Percentiles rank a stretch among this genome's conserved stretches.
Conservation (phyloP, 148 eudicot genomes). For the Amaranthus cruentus region DNA sequence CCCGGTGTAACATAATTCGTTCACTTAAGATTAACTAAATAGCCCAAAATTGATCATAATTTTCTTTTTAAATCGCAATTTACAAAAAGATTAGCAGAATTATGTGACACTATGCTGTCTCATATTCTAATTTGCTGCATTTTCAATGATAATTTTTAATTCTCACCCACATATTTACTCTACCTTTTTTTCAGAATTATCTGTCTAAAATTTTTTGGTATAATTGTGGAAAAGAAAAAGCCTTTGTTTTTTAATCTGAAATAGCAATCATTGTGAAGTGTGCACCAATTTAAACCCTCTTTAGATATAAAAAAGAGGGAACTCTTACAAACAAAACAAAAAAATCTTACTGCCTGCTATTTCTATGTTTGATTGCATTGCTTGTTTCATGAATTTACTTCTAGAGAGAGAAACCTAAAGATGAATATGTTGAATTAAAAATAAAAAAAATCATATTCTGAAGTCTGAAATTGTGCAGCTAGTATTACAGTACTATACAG, state of each 20-base stretch:
- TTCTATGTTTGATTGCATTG: slow-evolving; percentile 18
- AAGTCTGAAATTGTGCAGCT: slow-evolving; percentile 14
- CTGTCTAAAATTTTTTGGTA: neutral
- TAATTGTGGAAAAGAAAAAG: neutral
- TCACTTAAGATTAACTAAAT: too few species aligned
- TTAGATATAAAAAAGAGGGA: slow-evolving; percentile 6
- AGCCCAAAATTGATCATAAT: too few species aligned
- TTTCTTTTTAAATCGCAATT: too few species aligned
- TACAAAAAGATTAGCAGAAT: too few species aligned
- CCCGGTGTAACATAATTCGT: too few species aligned
- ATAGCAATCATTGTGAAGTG: slow-evolving; percentile 36
- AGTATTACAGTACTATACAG: neutral
- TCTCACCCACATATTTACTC: too few species aligned
- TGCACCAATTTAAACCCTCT: slow-evolving; percentile 13
- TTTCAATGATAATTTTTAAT: too few species aligned
- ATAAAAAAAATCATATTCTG: slow-evolving; percentile 13
- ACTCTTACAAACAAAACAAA: neutral
- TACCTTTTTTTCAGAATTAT: too few species aligned
- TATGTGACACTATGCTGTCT: too few species aligned
- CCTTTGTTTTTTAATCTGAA: slow-evolving; percentile 25
- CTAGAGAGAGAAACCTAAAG: neutral
- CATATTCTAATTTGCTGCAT: too few species aligned
- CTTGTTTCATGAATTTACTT: neutral
- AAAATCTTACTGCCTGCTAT: slow-evolving; percentile 21
- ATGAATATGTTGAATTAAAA: neutral